A percentile compares a stretch with the other conserved stretches of the same genome.
phyloP scores from a whole-genome alignment of 2,329 filamentous ascomycete species.

The Periconia digitata region DNA sequence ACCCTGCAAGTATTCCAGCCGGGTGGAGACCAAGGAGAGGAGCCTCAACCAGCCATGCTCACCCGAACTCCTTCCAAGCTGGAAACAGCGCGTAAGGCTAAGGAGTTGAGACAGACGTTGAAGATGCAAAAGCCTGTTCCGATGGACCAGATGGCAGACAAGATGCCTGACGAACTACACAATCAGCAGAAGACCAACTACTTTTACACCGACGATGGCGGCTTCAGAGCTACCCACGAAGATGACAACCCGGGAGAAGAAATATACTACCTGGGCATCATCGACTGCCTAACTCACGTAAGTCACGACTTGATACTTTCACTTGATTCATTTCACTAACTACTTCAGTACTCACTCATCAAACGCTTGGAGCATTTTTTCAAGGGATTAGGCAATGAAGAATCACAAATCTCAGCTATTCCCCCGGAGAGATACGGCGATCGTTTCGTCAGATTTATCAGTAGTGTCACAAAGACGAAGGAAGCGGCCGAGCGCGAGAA shows the following conservation, averaged over 20 bases:
- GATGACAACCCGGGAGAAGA: conserved; percentile 82
- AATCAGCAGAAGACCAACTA: conserved; percentile 70
- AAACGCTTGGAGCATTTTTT: conserved; percentile 97
- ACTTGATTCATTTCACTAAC: conserved; percentile 22
- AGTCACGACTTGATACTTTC: conserved; percentile 46
- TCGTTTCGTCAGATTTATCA: conserved; percentile 90
- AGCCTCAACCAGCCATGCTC: conserved; percentile 64
- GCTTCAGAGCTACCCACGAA: conserved; percentile 89
- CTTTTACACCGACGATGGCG: conserved; percentile 93
- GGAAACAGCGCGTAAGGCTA: conserved; percentile 86
- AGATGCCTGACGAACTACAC: conserved; percentile 85
- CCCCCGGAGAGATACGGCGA: conserved; percentile 90
- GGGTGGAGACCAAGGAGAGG: conserved; percentile 62
- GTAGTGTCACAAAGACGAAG: conserved; percentile 82
- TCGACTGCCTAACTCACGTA: conserved; percentile 96
- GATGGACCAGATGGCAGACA: conserved; percentile 77
- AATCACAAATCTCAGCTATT: conserved; percentile 87
- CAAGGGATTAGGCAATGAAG: conserved; percentile 85
- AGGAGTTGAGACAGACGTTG: conserved; percentile 88
- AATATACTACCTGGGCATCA: conserved; percentile 97
- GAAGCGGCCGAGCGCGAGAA: conserved; percentile 72
- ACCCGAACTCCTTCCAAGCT: conserved; percentile 90
- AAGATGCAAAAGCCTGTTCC: conserved; percentile 92
- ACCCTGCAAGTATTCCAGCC: conserved; percentile 94
- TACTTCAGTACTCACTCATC: conserved; percentile 79